These are phyloP conservation scores for Peribolospora kevripleyi DNA, from an alignment of 768 basidiomycete genomes.

Conservation along the genomic window DNA sequence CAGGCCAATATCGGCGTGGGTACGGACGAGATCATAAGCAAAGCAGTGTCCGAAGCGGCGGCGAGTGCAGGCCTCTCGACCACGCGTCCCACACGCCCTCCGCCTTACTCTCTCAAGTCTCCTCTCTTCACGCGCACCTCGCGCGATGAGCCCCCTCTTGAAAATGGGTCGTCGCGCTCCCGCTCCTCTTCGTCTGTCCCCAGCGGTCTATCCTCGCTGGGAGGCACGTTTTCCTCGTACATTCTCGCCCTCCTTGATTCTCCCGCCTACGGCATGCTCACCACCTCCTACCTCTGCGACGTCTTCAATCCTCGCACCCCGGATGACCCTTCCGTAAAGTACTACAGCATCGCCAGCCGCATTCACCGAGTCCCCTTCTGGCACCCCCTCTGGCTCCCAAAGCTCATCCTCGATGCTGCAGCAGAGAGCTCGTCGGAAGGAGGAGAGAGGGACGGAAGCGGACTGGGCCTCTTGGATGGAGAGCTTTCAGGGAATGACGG, in stretches of 20 bases:
- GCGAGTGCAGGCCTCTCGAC: constrained; percentile 8
- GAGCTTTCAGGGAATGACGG: constrained; percentile 56
- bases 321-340: constrained; percentile 54
- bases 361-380: constrained; percentile 27
- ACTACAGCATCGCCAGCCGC: constrained; percentile 72
- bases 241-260: constrained; percentile 76
- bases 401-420: constrained; percentile 69
- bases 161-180: background rate
- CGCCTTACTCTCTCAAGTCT: constrained; percentile 25
- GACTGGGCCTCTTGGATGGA: constrained; percentile 12
- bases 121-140: constrained; percentile 21
- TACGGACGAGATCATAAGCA: constrained; percentile 13
- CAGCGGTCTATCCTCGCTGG: constrained; percentile 32
- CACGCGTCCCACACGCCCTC: constrained; percentile 7
- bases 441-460: constrained; percentile 17
- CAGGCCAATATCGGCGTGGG: constrained; percentile 86
- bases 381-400: constrained; percentile 94
- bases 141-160: constrained; percentile 2
- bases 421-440: constrained; percentile 35
- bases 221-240: constrained; percentile 63
- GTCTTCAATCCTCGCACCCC: constrained; percentile 66
- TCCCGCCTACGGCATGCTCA: constrained; percentile 85
- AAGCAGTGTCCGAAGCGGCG: constrained; percentile 13
- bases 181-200: constrained; percentile 5
- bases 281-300: constrained; percentile 47